Conservation (phyloP, 2,329 filamentous ascomycete species). For the Nemania serpens region DNA sequence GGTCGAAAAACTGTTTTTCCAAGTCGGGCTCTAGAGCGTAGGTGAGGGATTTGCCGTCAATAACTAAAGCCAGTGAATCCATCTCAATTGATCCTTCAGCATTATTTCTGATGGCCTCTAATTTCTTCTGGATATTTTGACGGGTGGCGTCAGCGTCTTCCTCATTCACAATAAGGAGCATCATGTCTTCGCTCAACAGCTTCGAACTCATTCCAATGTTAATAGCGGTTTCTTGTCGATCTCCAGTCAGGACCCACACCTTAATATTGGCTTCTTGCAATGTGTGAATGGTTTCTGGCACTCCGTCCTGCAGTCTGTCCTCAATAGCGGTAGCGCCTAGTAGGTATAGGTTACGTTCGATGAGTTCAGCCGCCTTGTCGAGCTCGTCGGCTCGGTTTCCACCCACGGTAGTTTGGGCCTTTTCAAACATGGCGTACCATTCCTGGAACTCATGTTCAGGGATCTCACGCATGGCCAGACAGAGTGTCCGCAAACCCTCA, state of each 20-base stretch:
- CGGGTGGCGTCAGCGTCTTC: constrained; percentile 77
- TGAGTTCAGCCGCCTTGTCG: constrained; percentile 94
- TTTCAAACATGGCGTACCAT: constrained; percentile 86
- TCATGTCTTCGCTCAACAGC: constrained; percentile 98
- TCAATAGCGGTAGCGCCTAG: constrained; percentile 97
- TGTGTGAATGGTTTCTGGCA: constrained; percentile 97
- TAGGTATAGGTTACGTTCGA: constrained; percentile 88
- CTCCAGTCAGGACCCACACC: constrained; percentile 96
- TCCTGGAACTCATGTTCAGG: constrained; percentile 86
- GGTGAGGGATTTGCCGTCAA: constrained; percentile 94
- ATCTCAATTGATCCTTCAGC: constrained; percentile 75
- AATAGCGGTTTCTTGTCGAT: constrained; percentile 97
- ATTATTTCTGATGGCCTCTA: constrained; percentile 87
- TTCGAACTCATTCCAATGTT: constrained; percentile 99
- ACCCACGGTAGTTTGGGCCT: constrained; percentile 84
- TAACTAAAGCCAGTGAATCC: constrained; percentile 88
- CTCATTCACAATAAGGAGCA: constrained; percentile 93
- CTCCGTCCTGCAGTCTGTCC: constrained; percentile 93
- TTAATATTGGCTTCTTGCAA: constrained; percentile 97
- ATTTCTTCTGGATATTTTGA: constrained; percentile 90
- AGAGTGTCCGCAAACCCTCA: constrained; percentile 91
- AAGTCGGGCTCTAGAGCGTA: constrained; percentile 91
- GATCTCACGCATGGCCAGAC: constrained; percentile 91
- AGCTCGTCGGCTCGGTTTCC: constrained; percentile 93
- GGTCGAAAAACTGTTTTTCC: constrained; percentile 89